Evolutionary conservation across 768 basidiomycete species (phyloP), one percentile per base, ranked within the genome.

Genomic region (Melanogaster broomeanus): DNA sequence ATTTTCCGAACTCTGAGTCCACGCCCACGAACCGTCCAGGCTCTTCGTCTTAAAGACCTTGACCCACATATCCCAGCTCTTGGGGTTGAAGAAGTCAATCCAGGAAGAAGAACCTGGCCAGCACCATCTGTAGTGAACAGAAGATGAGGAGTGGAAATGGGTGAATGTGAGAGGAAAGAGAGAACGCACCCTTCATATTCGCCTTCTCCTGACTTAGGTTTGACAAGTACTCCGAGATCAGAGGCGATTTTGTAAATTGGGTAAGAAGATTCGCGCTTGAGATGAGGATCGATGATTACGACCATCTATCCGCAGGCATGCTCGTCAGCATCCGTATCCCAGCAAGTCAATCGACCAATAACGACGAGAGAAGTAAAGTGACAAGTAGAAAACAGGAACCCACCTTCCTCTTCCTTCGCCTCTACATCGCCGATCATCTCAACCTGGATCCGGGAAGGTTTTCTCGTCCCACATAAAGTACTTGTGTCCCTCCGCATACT

Each of bases 391-490:
- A 31, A 13, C 10, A 12, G 30, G 31, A 22, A 49, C 46, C 37
- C 37, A 92, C 94, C 84, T 95, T 96, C 52, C 96, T 83, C n/a
- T 28, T 84, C 92, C 44, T 82, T 72, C 16, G 83, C 88, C 42
- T 88, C 90, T 6, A 99, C 90, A 45, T 91, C 90, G 42, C 91
- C 85, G 39, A 86, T 81, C 97, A 99, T 98, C 45, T 88, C 85
- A 16, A 92, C 87, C n/a, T 1, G 96, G 96, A 65, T 97, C 90
- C 6, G 95, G 93, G 85, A 98, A 98, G 33, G 77, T 81, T 71
- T 88, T 89, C 53, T 85, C 75, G 61, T 98, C 86, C 97, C 97
- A 99, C 57, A 98, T 90, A 69, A 98, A 93, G 77, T 99, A 98
- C 69, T 93, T 88, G 73, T 97, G 93, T 40, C 93, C 92, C 39